A percentile compares a stretch with the other conserved stretches of the same genome.
These are phyloP conservation scores for Diospyros lotus DNA, from an alignment of 148 eudicot species.

Conservation along the genomic window DNA sequence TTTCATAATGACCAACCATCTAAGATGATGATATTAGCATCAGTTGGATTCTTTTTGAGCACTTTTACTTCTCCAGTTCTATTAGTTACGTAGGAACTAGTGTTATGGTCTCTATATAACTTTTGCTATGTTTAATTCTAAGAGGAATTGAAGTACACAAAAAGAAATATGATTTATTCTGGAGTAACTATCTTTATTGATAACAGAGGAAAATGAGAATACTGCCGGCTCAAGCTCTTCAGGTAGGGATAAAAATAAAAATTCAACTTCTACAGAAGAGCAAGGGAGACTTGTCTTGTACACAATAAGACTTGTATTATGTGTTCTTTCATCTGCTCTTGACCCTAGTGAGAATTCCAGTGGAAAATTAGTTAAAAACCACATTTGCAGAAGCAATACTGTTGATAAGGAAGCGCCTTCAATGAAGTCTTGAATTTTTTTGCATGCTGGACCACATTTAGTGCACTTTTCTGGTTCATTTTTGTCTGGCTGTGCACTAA, in stretches of 20 bases:
- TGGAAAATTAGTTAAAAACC: not conserved
- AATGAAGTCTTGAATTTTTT: not conserved
- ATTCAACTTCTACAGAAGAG: not conserved
- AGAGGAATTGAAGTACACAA: not conserved
- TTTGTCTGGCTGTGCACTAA: not conserved
- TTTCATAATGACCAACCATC: too few species aligned
- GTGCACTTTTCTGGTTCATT: not conserved
- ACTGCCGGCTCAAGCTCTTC: not conserved
- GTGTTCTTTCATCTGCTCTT: not conserved
- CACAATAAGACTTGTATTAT: not conserved
- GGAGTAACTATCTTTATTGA: not conserved
- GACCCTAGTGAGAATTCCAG: not conserved
- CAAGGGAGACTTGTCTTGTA: not conserved
- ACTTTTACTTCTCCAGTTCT: not conserved
- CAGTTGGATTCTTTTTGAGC: too few species aligned
- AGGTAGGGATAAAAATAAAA: not conserved
- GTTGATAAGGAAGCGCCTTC: not conserved
- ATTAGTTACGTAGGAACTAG: not conserved
- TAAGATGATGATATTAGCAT: too few species aligned
- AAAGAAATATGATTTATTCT: not conserved
- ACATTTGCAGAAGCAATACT: not conserved
- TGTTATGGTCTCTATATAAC: not conserved
- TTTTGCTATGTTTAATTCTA: slow-evolving; percentile 1
- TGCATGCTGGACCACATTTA: not conserved
- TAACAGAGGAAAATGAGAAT: too few species aligned